Percentiles rank a stretch among this genome's conserved stretches.
Evolutionary conservation across 2,329 filamentous ascomycete genomes (phyloP).

Genomic region (Aspergillus carbonarius): DNA sequence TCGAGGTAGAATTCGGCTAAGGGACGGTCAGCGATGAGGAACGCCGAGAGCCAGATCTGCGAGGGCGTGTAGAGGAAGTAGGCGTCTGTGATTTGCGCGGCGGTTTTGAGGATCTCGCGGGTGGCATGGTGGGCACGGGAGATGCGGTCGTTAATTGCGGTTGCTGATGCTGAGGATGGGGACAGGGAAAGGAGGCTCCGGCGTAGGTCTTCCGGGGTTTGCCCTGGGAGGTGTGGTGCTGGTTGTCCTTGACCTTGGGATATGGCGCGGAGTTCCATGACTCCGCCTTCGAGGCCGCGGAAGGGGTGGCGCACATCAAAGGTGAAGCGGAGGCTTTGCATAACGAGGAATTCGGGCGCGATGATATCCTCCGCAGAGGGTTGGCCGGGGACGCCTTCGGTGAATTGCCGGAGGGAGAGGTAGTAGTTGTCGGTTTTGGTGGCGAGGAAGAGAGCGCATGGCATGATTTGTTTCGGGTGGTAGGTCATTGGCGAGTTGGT

Average conservation of each 20-base stretch:
- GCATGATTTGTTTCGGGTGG: slow-evolving; percentile 82
- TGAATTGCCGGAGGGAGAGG: slow-evolving; percentile 65
- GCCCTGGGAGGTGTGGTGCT: slow-evolving; percentile 28
- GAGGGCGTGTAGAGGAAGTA: slow-evolving; percentile 95
- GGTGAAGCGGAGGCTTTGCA: slow-evolving; percentile 87
- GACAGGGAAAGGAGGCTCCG: slow-evolving; percentile 31
- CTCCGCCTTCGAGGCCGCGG: slow-evolving; percentile 78
- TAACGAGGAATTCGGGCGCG: slow-evolving; percentile 87
- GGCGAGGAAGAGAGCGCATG: slow-evolving; percentile 87
- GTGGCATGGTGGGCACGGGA: slow-evolving; percentile 69
- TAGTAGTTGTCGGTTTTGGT: slow-evolving; percentile 89
- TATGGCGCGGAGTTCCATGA: slow-evolving; percentile 75
- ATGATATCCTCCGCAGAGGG: slow-evolving; percentile 79
- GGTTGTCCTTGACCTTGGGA: slow-evolving; percentile 57
- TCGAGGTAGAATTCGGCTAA: slow-evolving; percentile 47
- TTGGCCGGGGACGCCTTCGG: slow-evolving; percentile 66
- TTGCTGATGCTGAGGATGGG: slow-evolving; percentile 19
- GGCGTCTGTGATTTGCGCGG: slow-evolving; percentile 84
- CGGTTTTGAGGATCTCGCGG: slow-evolving; percentile 71
- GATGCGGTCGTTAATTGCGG: slow-evolving; percentile 48
- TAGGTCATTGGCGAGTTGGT: slow-evolving; percentile 97
- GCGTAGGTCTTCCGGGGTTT: slow-evolving; percentile 34
- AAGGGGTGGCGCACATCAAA: slow-evolving; percentile 92
- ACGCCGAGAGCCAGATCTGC: slow-evolving; percentile 85
- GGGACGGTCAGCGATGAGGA: slow-evolving; percentile 68